Conservation (phyloP, 345 rosid genomes). For the Euphorbia lathyris region DNA sequence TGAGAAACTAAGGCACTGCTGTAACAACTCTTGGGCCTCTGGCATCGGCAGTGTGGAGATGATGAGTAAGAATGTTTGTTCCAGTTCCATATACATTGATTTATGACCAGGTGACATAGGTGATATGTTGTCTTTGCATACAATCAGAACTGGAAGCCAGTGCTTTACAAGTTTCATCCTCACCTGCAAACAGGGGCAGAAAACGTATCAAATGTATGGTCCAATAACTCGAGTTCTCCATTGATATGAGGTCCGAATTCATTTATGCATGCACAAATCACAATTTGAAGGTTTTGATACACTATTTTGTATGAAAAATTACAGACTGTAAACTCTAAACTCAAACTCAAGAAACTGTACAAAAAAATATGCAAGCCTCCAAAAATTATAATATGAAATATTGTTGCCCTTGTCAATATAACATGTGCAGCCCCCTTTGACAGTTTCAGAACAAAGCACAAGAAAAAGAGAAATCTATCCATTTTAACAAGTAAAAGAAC, state of each 20-base stretch:
- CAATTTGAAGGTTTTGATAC: background rate
- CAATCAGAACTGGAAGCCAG: constrained; percentile 73
- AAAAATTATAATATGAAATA: no score
- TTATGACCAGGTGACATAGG: constrained; percentile 46
- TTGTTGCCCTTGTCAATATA: no score
- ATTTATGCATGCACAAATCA: background rate
- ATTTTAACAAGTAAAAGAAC: no score
- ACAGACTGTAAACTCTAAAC: no score
- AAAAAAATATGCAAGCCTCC: no score
- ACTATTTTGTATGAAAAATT: no score
- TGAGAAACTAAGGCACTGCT: constrained; percentile 63
- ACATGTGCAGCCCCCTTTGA: no score
- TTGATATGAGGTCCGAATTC: background rate
- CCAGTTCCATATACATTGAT: constrained; percentile 50
- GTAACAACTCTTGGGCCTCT: constrained; percentile 50
- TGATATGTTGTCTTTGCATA: constrained; percentile 47
- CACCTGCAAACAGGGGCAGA: constrained; percentile 37
- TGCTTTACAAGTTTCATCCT: constrained; percentile 60
- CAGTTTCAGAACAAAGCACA: no score
- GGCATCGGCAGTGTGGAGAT: constrained; percentile 64
- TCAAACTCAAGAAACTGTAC: no score
- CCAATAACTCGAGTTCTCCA: background rate
- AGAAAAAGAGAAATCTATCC: no score
- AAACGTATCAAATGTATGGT: background rate
- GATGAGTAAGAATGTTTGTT: constrained; percentile 58